Evolutionary conservation across 2,329 filamentous ascomycete species (phyloP), one percentile per base, ranked within the genome.

Genomic region (Paecilomyces sp.): DNA sequence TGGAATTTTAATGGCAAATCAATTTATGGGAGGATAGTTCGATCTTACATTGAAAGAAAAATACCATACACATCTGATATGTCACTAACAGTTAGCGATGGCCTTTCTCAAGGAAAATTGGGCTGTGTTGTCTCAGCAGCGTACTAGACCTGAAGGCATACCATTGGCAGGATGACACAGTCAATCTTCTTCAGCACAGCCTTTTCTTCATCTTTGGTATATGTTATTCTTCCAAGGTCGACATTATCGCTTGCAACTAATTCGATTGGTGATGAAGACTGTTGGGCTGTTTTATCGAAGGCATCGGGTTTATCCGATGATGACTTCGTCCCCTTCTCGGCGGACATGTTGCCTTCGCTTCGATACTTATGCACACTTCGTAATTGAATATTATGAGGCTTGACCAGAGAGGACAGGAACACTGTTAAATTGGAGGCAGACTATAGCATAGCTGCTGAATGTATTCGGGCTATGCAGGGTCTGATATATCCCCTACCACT

Each of bases 1-100:
- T 79, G 34, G 9, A 15, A 15, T 18, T 11, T 31, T 11, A 57
- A 57, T 33, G 36, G 22, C 15, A 13, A 8, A 9, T 4, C 12
- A 33, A n/a, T 31, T 13, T 31, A 18, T 18, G 7, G 9, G 7
- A 30, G 41, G 54, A 30, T 31, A 31, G 34, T 8, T 1, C 30
- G 5, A 51, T 57, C 61, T 51, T 59, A 66, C 64, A 79, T 55
- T 79, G 75, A 4, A 79, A 66, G 53, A 80, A 74, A 59, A 78
- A 79, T 28, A 77, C 70, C 34, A 73, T 69, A 62, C 77, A 79
- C 71, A 80, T 75, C 70, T 74, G 55, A 5, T 18, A 25, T 15
- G 13, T 47, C 18, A 8, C n/a, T 3, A 47, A 6, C 8, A 8
- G n/a, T 22, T 22, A 47, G 41, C 36, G 18, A 47, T 3, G 4